Evolutionary conservation across 1,284 basidiomycete species (phyloP).

Genomic region (Inonotus hispidus): DNA sequence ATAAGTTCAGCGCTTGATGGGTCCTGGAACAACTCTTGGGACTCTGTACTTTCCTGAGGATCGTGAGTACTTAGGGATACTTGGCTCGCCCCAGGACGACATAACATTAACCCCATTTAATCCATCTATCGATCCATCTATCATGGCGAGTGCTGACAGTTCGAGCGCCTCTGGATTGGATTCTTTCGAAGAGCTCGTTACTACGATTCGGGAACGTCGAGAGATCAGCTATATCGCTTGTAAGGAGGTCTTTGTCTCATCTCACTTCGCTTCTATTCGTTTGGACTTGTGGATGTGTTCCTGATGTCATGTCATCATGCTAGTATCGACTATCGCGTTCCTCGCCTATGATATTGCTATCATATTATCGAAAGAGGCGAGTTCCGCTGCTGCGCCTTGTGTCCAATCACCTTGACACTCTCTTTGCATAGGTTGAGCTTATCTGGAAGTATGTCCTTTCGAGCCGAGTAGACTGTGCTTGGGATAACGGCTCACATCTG

Average conservation of each 20-base stretch:
- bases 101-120: no score
- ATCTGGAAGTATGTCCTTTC: neutral
- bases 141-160: neutral
- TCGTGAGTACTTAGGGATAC: no score
- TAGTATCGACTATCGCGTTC: neutral
- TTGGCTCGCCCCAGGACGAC: no score
- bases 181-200: neutral
- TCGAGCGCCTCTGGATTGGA: neutral
- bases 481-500: neutral
- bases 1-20: no score
- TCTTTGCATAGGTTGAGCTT: neutral
- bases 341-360: neutral
- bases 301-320: neutral
- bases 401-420: neutral
- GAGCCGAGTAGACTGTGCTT: neutral
- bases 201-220: neutral
- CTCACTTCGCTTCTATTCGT: no score
- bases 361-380: neutral
- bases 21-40: no score
- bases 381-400: neutral
- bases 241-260: no score
- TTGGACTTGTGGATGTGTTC: neutral
- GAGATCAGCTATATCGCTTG: neutral
- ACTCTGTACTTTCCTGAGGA: no score
- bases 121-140: neutral